Base-by-base conservation (phyloP, 2,329 filamentous ascomycete species). In the Monilinia aucupariae region DNA sequence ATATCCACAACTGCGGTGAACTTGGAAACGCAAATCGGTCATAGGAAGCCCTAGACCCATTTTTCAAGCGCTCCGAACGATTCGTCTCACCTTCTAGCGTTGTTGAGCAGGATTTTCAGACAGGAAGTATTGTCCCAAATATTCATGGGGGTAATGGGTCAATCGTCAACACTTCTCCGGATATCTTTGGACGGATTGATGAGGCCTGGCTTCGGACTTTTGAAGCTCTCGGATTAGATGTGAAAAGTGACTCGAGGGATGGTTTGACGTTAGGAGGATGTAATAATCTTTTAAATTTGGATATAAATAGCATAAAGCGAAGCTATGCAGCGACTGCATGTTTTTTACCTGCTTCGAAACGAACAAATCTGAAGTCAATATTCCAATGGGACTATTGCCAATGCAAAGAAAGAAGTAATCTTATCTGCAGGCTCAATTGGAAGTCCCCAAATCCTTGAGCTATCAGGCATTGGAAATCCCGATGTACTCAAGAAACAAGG, bases 311-410 rank as follows among this genome's bases (percentile, higher is more conserved):
- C 6, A 41, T 48, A 20, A 60, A 52, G 58, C 61, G 68, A 48
- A 68, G 61, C 34, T 66, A 67, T 58, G 53, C 69, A 8, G 69
- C 64, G 3, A 66, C 66, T 22, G 68, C 63, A 13, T 72, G 71
- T 39, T 69, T 67, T 41, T 15, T 53, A n/a, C 48, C 65, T 20
- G 62, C 45, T 45, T 56, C 55, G 3, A 45, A 30, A 12, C 48
- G 69, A 37, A 34, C 59, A 4, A 96, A 96, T 78, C 76, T 96
- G 73, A 92, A 89, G 50, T 80, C 96, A 64, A 79, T 47, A 37
- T 63, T 54, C 66, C 59, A 34, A 66, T 48, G 10, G 68, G 66
- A 39, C 65, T 68, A 9, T 41, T 59, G 68, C 70, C n/a, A 41
- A 67, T 63, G 47, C 50, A 34, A 67, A 65, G 34, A 67, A 68